Evolutionary conservation across 768 basidiomycete species (phyloP), one percentile per base, ranked within the genome.

Genomic region (Royoungia palumana): DNA sequence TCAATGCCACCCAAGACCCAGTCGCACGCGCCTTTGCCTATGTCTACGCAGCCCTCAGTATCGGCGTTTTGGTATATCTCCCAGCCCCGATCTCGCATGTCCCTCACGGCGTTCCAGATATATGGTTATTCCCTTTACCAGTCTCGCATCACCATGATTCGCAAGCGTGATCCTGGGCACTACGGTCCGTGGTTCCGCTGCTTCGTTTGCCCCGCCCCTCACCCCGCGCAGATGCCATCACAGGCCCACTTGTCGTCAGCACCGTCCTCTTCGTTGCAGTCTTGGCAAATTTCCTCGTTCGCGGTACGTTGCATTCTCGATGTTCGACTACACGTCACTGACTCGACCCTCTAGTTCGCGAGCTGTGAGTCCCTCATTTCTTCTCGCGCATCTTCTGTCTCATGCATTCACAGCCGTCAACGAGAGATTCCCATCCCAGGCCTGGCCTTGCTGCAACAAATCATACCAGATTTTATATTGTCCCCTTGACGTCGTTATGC

Each of bases 51-150:
- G 56, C 77, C 2, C 84, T 97, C 59, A 93, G 88, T 57, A 58
- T 92, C 24, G 77, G 76, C 14, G 76, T 87, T 35, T 55, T 94
- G 58, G 87, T 87, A 39, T 13, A 49, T 47, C 24, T 41, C 21
- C 46, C 20, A 24, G 19, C 28, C 22, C 13, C 11, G 12, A 16
- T 35, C 10, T 6, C 14, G 6, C 1, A n/a, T 25, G 8, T 25
- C 13, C 14, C 47, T 44, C 48, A 42, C 46, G 6, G 5, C 30
- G 41, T 11, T 32, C 17, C 5, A 94, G 87, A 64, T 90, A 2
- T 99, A 98, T 65, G 92, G 89, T 0, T 96, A 89, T 67, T 69
- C 67, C 1, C 69, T 97, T 36, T 97, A 95, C 63, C 90, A 97
- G 64, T 78, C 83, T 51, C 81, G 96, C 38, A 82, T 97, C 46